Conservation (phyloP, 805 yeast species). For the Wickerhamiella occidentalis region DNA sequence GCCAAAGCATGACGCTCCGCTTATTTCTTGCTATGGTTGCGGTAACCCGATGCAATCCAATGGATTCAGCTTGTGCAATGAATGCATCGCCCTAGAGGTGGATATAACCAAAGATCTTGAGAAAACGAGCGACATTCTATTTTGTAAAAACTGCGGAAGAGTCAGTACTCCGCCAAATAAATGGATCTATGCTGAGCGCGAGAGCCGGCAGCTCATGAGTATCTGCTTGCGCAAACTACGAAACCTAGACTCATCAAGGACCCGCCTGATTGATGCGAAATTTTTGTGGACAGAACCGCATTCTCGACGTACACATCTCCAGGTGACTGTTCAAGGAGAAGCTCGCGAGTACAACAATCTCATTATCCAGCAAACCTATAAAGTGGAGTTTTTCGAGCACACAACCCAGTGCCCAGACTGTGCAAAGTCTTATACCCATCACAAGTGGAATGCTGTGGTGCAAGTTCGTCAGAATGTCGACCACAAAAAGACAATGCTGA, state of each 20-base stretch:
- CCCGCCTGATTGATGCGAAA: constrained; percentile 81
- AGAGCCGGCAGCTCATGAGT: constrained; percentile 78
- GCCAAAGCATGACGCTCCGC: constrained; percentile 42
- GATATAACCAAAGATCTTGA: constrained; percentile 88
- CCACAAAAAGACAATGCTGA: constrained; percentile 87
- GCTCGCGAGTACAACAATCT: constrained; percentile 44
- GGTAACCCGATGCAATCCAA: constrained; percentile 94
- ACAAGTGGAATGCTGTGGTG: constrained; percentile 94
- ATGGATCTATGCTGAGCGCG: constrained; percentile 83
- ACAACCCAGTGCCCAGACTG: constrained; percentile 98
- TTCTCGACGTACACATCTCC: constrained; percentile 80
- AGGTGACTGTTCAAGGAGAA: constrained; percentile 88
- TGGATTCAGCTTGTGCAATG: constrained; percentile 88
- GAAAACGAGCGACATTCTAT: constrained; percentile 69
- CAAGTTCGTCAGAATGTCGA: constrained; percentile 93
- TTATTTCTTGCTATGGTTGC: constrained; percentile 90
- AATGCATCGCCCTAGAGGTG: constrained; percentile 80
- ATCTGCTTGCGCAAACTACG: constrained; percentile 74
- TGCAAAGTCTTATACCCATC: constrained; percentile 84
- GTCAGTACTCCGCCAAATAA: constrained; percentile 85
- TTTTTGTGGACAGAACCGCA: constrained; percentile 98
- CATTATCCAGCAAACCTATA: constrained; percentile 86
- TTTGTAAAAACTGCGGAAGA: constrained; percentile 90
- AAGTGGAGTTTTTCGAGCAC: constrained; percentile 82
- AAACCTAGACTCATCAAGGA: constrained; percentile 57